These are phyloP conservation scores for Sarocladiaceae sp. DNA, from an alignment of 2,329 filamentous ascomycete genomes.

Conservation along the genomic window DNA sequence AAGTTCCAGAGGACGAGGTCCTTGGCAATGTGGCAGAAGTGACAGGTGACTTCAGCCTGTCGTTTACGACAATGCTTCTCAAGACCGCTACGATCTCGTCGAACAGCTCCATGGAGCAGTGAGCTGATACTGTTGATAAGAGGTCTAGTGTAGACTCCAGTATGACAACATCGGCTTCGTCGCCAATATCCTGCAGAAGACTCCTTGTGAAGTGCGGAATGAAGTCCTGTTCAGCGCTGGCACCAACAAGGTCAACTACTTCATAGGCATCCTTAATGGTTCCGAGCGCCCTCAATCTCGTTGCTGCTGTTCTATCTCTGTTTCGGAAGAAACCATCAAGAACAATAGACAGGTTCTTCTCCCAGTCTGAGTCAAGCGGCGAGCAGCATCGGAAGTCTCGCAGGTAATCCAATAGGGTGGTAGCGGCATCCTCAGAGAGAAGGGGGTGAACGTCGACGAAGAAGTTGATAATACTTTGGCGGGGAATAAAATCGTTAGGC, in stretches of 20 bases:
- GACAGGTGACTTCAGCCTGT: slow-evolving; percentile 38
- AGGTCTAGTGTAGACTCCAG: slow-evolving; percentile 60
- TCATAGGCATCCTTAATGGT: slow-evolving; percentile 54
- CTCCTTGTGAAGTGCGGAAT: slow-evolving; percentile 54
- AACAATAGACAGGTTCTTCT: slow-evolving; percentile 54
- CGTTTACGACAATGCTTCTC: slow-evolving; percentile 41
- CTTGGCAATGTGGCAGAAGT: slow-evolving; percentile 19
- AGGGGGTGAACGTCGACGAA: slow-evolving; percentile 55
- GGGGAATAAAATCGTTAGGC: slow-evolving; percentile 52
- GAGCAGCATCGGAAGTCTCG: slow-evolving; percentile 64
- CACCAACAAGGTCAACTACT: slow-evolving; percentile 51
- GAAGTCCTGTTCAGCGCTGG: slow-evolving; percentile 50
- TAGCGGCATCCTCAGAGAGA: slow-evolving; percentile 58
- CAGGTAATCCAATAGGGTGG: slow-evolving; percentile 60
- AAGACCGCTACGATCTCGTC: slow-evolving; percentile 49
- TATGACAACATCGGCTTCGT: slow-evolving; percentile 59
- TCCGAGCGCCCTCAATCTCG: slow-evolving; percentile 57
- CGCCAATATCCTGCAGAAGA: slow-evolving; percentile 53
- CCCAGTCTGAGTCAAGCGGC: slow-evolving; percentile 64
- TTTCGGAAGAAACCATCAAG: slow-evolving; percentile 60
- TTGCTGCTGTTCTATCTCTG: slow-evolving; percentile 50
- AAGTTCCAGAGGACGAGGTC: neutral
- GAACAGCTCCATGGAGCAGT: slow-evolving; percentile 53
- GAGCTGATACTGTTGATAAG: slow-evolving; percentile 57
- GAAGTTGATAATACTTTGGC: slow-evolving; percentile 60